These are phyloP conservation scores for Sugiyamaella mastotermitis DNA, from an alignment of 805 yeast species.

Conservation along the genomic window DNA sequence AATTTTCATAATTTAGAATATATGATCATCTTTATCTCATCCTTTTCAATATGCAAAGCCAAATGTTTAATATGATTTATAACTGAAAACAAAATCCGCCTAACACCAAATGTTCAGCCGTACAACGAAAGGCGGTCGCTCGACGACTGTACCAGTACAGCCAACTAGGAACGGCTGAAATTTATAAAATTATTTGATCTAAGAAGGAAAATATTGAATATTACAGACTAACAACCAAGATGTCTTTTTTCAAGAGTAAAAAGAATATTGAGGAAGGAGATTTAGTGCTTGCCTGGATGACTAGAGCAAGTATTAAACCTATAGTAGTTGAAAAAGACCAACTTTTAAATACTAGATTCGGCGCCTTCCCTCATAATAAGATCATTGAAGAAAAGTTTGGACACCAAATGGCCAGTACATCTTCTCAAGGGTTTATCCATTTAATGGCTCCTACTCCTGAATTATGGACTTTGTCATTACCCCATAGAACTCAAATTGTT, in stretches of 20 bases:
- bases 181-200: no score
- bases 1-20: no score
- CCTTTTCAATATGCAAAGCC: no score
- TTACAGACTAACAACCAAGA: no score
- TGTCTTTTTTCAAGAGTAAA: constrained; percentile 51
- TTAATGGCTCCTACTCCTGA: constrained; percentile 90
- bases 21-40: no score
- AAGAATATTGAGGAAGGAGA: constrained; percentile 78
- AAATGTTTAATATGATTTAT: no score
- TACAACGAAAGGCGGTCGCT: no score
- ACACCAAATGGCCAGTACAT: constrained; percentile 64
- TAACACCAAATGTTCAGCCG: no score
- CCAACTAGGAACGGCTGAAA: no score
- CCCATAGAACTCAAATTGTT: constrained; percentile 96
- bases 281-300: constrained; percentile 77
- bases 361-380: constrained; percentile 74
- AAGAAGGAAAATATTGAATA: no score
- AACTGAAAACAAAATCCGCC: no score
- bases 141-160: no score
- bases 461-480: constrained; percentile 90
- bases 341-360: constrained; percentile 76
- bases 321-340: constrained; percentile 54
- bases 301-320: constrained; percentile 76
- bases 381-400: constrained; percentile 85
- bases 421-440: constrained; percentile 77